These are phyloP conservation scores for Umbelopsis sp. DNA, from an alignment of 192 early-diverging fungal species.

Conservation along the genomic window DNA sequence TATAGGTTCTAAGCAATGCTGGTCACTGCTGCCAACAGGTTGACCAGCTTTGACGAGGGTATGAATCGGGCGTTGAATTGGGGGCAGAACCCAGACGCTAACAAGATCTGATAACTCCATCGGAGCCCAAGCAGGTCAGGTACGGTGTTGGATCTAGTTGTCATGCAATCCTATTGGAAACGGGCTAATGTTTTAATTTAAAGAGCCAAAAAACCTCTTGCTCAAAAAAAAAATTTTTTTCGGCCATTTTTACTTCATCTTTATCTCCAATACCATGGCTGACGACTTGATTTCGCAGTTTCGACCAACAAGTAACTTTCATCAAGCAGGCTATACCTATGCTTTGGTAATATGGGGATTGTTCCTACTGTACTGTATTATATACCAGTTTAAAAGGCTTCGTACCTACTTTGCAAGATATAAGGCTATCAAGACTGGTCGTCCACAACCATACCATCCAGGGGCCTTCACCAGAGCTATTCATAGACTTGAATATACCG, in stretches of 20 bases:
- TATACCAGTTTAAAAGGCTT: constrained; percentile 18
- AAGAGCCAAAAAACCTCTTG: background rate
- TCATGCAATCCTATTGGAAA: constrained; percentile 14
- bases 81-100: background rate
- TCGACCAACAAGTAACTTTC: constrained; percentile 22
- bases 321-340: constrained; percentile 22
- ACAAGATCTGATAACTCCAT: constrained; percentile 14
- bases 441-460: background rate
- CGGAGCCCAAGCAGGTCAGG: background rate
- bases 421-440: background rate
- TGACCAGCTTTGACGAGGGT: too few species aligned
- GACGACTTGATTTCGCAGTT: background rate
- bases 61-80: background rate
- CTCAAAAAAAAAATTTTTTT: background rate
- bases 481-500: constrained; percentile 3
- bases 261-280: background rate
- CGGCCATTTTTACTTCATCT: background rate
- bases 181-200: background rate
- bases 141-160: constrained; percentile 13
- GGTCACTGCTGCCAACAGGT: too few species aligned
- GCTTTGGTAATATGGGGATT: constrained; percentile 28
- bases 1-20: too few species aligned
- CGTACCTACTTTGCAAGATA: constrained; percentile 20
- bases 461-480: background rate
- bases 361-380: constrained; percentile 29